Percentiles rank a stretch among this genome's conserved stretches.
Evolutionary conservation across 2,329 filamentous ascomycete genomes (phyloP).

Genomic region (Exserohilum rostratum): DNA sequence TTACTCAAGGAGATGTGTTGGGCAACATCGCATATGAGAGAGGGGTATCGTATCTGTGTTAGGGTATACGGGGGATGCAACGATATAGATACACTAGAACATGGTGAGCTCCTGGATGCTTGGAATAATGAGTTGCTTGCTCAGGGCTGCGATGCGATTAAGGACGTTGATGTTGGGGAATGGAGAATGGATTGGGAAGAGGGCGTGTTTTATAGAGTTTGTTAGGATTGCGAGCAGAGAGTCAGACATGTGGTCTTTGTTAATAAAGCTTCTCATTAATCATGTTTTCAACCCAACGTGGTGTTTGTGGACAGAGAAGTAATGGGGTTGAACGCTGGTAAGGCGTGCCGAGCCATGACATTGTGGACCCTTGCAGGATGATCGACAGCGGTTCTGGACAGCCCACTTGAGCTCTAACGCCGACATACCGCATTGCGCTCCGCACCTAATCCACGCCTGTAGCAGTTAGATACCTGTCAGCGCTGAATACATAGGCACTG

Average conservation of each 20-base stretch:
- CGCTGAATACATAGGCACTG: background rate
- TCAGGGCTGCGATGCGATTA: background rate
- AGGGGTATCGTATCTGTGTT: background rate
- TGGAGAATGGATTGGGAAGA: background rate
- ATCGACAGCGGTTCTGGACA: slow-evolving; percentile 17
- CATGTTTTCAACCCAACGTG: no score
- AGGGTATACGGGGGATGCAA: background rate
- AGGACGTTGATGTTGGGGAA: background rate
- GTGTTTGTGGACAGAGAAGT: no score
- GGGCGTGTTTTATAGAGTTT: background rate
- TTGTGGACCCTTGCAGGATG: slow-evolving; percentile 16
- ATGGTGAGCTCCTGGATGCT: background rate
- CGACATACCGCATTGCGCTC: slow-evolving; percentile 3
- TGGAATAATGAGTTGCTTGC: background rate
- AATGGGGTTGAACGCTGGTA: background rate
- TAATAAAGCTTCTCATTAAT: no score
- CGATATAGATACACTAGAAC: no score
- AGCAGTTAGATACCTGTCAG: background rate
- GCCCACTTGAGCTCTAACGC: slow-evolving; percentile 7
- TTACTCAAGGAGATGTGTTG: background rate
- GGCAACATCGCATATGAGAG: background rate
- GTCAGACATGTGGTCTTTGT: background rate
- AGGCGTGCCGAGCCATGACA: slow-evolving; percentile 14
- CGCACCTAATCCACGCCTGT: background rate
- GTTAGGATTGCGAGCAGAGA: background rate